Conservation (phyloP, 192 early-diverging fungal genomes). For the Coemansia sp. region DNA sequence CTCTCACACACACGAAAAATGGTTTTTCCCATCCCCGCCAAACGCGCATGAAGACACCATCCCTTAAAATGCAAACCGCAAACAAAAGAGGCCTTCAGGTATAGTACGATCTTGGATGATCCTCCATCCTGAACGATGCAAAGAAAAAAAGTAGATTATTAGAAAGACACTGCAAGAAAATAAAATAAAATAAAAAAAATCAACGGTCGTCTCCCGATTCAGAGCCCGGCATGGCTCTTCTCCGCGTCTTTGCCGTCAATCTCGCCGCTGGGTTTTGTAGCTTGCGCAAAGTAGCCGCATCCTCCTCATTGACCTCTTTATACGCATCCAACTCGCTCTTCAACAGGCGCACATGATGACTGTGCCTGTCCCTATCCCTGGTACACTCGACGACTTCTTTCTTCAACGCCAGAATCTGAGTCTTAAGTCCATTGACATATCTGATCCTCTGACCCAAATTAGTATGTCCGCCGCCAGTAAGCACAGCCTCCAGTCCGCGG, state of each 20-base stretch:
- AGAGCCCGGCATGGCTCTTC: conserved; percentile 1
- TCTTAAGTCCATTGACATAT: conserved; percentile 50
- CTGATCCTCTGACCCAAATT: conserved; percentile 53
- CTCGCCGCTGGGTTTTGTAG: conserved; percentile 6
- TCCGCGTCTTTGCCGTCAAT: conserved; percentile 1
- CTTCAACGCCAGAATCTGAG: conserved; percentile 46
- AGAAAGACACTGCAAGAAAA: conserved; percentile 5
- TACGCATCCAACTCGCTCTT: conserved; percentile 54
- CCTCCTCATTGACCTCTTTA: conserved; percentile 49
- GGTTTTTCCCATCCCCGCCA: neutral
- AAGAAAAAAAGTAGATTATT: conserved; percentile 1
- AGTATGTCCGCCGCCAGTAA: conserved; percentile 36
- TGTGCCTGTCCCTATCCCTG: conserved; percentile 37
- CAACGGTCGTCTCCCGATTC: conserved; percentile 16
- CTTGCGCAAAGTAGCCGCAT: conserved; percentile 20
- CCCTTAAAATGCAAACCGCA: neutral
- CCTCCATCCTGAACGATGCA: neutral
- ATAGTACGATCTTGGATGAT: neutral
- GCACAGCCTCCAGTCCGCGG: conserved; percentile 37
- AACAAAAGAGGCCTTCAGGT: neutral
- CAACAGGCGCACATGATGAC: conserved; percentile 25
- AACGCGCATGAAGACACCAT: conserved; percentile 4
- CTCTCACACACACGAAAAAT: neutral
- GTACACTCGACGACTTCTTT: conserved; percentile 45
- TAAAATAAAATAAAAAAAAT: conserved; percentile 5